Conservation (phyloP, 192 early-diverging fungal species). For the Polychytrium aggregatum region DNA sequence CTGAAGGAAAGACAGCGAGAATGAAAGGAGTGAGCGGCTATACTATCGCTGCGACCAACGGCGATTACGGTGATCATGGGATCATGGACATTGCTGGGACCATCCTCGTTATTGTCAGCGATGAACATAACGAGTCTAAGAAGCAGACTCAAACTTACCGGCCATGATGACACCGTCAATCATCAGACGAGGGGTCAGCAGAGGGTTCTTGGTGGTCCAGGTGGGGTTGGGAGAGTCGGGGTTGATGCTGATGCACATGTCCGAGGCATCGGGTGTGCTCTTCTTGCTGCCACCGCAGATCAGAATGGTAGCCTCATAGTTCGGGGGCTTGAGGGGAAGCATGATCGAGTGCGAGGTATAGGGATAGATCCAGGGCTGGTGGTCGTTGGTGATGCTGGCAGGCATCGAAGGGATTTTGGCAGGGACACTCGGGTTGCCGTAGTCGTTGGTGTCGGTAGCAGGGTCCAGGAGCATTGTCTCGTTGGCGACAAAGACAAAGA, state of each 20-base stretch:
- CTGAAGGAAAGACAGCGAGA: conserved; percentile 4
- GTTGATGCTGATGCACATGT: conserved; percentile 7
- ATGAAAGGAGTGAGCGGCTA: no score
- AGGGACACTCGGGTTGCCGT: neutral
- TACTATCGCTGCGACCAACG: no score
- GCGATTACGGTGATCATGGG: no score
- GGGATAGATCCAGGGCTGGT: conserved; percentile 20
- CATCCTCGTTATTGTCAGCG: no score
- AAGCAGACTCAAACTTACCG: conserved; percentile 3
- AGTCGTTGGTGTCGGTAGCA: conserved; percentile 1
- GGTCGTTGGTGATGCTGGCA: neutral
- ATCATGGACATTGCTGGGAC: no score
- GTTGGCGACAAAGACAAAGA: conserved; percentile 15
- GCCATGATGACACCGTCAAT: conserved; percentile 20
- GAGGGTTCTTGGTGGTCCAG: conserved; percentile 7
- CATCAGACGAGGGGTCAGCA: conserved; percentile 17
- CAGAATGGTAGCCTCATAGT: conserved; percentile 5
- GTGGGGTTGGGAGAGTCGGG: conserved; percentile 11
- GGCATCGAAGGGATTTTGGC: neutral
- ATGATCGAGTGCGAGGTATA: neutral
- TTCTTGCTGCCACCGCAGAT: conserved; percentile 23
- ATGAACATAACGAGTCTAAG: no score
- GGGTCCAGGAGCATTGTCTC: conserved; percentile 12
- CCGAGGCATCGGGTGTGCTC: conserved; percentile 1
- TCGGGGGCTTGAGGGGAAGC: conserved; percentile 7